Base-by-base conservation (phyloP, 2,329 filamentous ascomycete genomes). In the Cordyceps tenuipes region DNA sequence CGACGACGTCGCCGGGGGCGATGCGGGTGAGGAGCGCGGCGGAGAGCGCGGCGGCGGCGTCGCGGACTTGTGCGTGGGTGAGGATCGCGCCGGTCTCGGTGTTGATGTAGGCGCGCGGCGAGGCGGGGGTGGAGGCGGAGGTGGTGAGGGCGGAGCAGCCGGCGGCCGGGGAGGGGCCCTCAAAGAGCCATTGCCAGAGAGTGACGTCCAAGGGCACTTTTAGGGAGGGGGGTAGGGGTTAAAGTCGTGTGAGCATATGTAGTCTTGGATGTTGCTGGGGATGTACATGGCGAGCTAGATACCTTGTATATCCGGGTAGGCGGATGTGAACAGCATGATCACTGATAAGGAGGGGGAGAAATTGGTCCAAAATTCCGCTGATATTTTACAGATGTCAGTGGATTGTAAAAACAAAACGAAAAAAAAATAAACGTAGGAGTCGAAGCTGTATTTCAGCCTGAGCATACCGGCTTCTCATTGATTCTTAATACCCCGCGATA, bases 151-250 rank as follows among this genome's bases (percentile, higher is more conserved):
- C 43, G n/a, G 17, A 52, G 56, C 56, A 56, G n/a, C 31, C 36
- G 12, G 46, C 46, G 7, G 52, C 52, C 21, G 59, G 51, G 5
- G 26, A 56, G 10, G 39, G 29, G 3, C 43, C n/a, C 8, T 54
- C 31, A 48, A 61, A 61, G 23, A 61, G 46, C 59, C 59, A 61
- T 29, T 57, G 51, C 59, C 59, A 61, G 8, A 61, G 36, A 4
- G 59, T 56, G 47, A 61, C 12, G 47, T 61, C 39, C 2, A 26
- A 17, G 13, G 59, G 59, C 6, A 57, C 59, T 61, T 23, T 17
- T n/a, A n/a, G n/a, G n/a, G n/a, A n/a, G n/a, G n/a, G n/a, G n/a
- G n/a, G n/a, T n/a, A n/a, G n/a, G n/a, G 26, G 3, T 34, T 19
- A 3, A 3, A 31, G 21, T 17, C 5, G 13, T 39, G 43, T 31